These are phyloP conservation scores for Maudiozyma bulderi DNA, from an alignment of 805 yeast species.

Conservation along the genomic window DNA sequence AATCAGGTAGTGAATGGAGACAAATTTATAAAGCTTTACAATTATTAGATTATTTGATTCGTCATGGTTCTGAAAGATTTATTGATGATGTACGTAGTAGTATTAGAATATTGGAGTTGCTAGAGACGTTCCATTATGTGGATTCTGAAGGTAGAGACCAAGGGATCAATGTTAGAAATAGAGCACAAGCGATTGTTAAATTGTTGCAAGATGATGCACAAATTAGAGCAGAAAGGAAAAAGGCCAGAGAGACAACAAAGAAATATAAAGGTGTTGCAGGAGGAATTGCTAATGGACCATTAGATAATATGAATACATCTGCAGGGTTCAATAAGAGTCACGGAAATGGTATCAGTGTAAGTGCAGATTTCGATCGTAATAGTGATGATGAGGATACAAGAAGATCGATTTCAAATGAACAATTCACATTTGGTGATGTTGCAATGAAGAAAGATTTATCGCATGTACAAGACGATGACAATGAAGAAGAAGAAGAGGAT, in stretches of 20 bases:
- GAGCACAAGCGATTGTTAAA: constrained; percentile 65
- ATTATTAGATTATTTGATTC: constrained; percentile 79
- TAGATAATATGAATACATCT: constrained; percentile 15
- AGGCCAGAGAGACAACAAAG: constrained; percentile 76
- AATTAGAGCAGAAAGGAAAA: constrained; percentile 78
- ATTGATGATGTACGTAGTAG: constrained; percentile 91
- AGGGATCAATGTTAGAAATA: constrained; percentile 88
- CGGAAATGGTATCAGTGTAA: constrained; percentile 25
- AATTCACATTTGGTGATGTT: constrained; percentile 55
- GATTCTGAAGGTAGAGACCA: constrained; percentile 93
- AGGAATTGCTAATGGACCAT: constrained; percentile 29
- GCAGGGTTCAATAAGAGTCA: constrained; percentile 21
- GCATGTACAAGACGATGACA: constrained; percentile 32
- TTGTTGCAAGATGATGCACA: constrained; percentile 66
- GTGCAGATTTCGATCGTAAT: constrained; percentile 36
- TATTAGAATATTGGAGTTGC: constrained; percentile 70
- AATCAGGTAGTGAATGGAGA: constrained; percentile 94
- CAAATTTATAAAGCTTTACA: constrained; percentile 93
- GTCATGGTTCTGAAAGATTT: constrained; percentile 89
- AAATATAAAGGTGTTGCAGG: constrained; percentile 78
- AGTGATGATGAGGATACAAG: constrained; percentile 39
- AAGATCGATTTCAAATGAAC: not conserved
- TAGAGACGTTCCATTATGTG: constrained; percentile 86
- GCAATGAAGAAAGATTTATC: constrained; percentile 24
- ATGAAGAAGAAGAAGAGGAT: constrained; percentile 49